Evolutionary conservation across 2,329 filamentous ascomycete genomes (phyloP).

Genomic region (Thermoascus crustaceus): DNA sequence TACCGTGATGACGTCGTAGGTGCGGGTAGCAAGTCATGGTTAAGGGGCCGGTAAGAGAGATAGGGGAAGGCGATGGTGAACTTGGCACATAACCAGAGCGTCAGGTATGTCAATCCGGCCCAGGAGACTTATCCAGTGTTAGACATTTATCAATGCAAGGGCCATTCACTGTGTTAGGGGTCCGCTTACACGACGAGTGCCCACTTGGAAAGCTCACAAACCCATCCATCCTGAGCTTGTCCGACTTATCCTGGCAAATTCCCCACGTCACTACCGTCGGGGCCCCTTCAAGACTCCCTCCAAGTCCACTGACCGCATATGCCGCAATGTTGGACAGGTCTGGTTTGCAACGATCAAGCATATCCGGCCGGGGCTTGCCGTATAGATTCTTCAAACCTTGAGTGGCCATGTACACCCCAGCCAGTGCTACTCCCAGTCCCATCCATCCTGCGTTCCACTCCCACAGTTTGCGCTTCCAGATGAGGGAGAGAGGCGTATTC

Average conservation of each 20-base stretch:
- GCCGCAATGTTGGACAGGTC: constrained; percentile 56
- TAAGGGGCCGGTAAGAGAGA: constrained; percentile 22
- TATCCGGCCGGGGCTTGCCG: constrained; percentile 57
- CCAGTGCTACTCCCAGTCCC: constrained; percentile 65
- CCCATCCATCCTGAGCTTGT: constrained; percentile 61
- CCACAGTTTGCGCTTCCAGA: constrained; percentile 81
- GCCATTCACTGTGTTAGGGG: neutral
- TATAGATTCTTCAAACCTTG: constrained; percentile 73
- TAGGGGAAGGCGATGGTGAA: constrained; percentile 41
- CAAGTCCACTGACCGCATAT: constrained; percentile 57
- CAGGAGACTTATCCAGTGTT: constrained; percentile 50
- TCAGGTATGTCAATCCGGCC: constrained; percentile 74
- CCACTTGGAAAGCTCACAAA: constrained; percentile 80
- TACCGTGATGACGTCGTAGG: constrained; percentile 1
- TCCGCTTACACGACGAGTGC: constrained; percentile 57
- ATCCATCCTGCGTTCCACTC: constrained; percentile 82
- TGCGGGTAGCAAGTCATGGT: constrained; percentile 13
- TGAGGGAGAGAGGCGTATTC: constrained; percentile 53
- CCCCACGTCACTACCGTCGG: constrained; percentile 64
- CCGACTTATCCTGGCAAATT: constrained; percentile 61
- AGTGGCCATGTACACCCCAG: constrained; percentile 69
- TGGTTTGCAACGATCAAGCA: constrained; percentile 65
- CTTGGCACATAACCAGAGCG: constrained; percentile 68
- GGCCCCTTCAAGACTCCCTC: constrained; percentile 41
- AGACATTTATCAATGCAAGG: constrained; percentile 4